Evolutionary conservation across 768 basidiomycete species (phyloP), one percentile per base, ranked within the genome.

Genomic region (Inosperma sp.): DNA sequence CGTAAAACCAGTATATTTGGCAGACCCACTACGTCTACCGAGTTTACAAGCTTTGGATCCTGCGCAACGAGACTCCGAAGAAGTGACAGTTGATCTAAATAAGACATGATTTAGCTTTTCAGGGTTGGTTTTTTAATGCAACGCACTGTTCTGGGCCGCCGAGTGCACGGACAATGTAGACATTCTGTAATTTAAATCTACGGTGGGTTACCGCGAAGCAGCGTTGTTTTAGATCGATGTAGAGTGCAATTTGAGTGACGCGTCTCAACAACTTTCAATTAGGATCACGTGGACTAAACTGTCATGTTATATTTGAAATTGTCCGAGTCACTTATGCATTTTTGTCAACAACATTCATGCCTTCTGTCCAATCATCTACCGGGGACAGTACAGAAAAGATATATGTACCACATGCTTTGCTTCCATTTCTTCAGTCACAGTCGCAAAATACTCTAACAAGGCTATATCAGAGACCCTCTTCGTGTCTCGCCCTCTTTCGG

Each of bases 401-500:
- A 60, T 53, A 66, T 59, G 67, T 64, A 27, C 74, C 82, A n/a
- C 86, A 90, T 61, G 73, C 82, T 2, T 67, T 92, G 16, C 71
- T 92, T 21, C 82, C 87, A 0, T 93, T 93, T 69, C 73, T 95
- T 22, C 84, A 88, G 53, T 78, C 82, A 0, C 88, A 93, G 61
- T 85, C 88, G 0, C 86, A 89, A 64, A 83, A 76, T 52, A 82
- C 84, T 9, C 67, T 94, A 44, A 83, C 80, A 16, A 79, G 91
- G 21, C 72, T 96, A 43, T 96, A 93, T 62, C 81, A 86, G 60
- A 77, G 81, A 14, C 91, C 93, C 7, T 92, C 91, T 3, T 86
- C 88, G 71, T 93, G 92, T 68, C 79, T 96, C 45, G 85, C 89
- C 21, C 84, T 96, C 66, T 93, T 93, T 68, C 82, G 93, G 88